Percentiles rank a stretch among this genome's conserved stretches.
phyloP scores from a whole-genome alignment of 1,139 yeast genomes.

The Taphrina populina region DNA sequence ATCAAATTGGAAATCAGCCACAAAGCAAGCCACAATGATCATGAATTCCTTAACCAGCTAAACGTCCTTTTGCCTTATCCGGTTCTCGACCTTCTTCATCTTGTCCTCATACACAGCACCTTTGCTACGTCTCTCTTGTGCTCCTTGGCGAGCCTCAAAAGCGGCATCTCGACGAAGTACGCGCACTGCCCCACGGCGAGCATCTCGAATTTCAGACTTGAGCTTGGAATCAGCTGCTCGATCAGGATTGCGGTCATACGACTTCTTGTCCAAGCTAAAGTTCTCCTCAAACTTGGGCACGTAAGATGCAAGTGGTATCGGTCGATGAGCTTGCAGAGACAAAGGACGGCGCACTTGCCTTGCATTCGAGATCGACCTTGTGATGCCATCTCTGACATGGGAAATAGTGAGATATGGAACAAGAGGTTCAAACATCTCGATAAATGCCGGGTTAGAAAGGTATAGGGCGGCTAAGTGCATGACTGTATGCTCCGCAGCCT shows the following conservation, averaged over 20 bases:
- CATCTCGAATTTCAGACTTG: conserved; percentile 83
- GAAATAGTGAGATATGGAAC: conserved; percentile 35
- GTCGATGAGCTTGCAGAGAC: conserved; percentile 80
- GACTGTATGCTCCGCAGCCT: conserved; percentile 17
- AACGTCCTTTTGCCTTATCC: conserved; percentile 18
- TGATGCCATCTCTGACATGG: conserved; percentile 13
- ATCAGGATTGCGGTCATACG: conserved; percentile 78
- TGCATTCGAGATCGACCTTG: conserved; percentile 55
- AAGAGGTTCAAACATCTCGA: conserved; percentile 56
- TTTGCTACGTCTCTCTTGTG: conserved; percentile 70
- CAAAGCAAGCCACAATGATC: too few relatives aligned
- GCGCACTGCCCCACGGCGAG: conserved; percentile 80
- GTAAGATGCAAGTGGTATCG: conserved; percentile 77
- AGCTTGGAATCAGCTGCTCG: conserved; percentile 81
- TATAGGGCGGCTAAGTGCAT: conserved; percentile 48
- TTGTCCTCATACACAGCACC: conserved; percentile 81
- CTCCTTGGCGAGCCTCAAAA: conserved; percentile 82
- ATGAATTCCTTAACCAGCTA: too few relatives aligned
- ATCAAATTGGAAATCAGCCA: too few relatives aligned
- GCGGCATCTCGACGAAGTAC: conserved; percentile 86
- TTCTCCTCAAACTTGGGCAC: conserved; percentile 94
- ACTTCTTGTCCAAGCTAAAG: conserved; percentile 91
- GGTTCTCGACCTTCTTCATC: conserved; percentile 64
- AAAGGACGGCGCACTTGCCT: conserved; percentile 63
- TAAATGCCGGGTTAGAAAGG: conserved; percentile 63